Conservation (phyloP, 2,329 filamentous ascomycete species). For the Microcera coccophila region DNA sequence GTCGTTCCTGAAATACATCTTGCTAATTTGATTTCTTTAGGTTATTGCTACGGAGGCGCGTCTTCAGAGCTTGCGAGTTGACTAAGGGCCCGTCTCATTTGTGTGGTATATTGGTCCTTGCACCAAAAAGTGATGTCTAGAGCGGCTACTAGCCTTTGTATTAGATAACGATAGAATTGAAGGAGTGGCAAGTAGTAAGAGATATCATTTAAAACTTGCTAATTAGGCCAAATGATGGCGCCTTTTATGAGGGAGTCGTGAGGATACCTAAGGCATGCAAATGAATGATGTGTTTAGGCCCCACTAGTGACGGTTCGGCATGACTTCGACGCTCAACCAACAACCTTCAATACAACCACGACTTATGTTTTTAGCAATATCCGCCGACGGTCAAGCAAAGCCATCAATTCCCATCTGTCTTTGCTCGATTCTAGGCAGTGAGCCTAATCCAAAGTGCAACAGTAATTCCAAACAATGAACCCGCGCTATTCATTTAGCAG, state of each 20-base stretch:
- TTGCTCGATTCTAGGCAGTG: conserved; percentile 2
- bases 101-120: conserved; percentile 35
- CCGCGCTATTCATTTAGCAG: background rate
- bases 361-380: too few species aligned
- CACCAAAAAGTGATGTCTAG: conserved; percentile 27
- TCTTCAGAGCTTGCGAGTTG: conserved; percentile 79
- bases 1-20: background rate
- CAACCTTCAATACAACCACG: too few species aligned
- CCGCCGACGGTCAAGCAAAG: too few species aligned
- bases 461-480: conserved; percentile 2
- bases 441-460: conserved; percentile 1
- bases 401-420: too few species aligned
- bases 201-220: too few species aligned
- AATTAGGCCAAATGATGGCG: too few species aligned
- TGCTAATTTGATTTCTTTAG: conserved; percentile 41
- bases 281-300: too few species aligned
- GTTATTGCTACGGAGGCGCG: conserved; percentile 87
- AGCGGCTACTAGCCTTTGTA: conserved; percentile 31
- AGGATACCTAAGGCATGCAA: too few species aligned
- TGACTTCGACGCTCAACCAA: too few species aligned
- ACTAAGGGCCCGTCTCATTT: conserved; percentile 48
- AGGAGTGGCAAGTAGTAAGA: conserved; percentile 13
- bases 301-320: too few species aligned
- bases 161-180: conserved; percentile 37
- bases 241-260: too few species aligned